A percentile compares a stretch with the other conserved stretches of the same genome.
These are phyloP conservation scores for Candida mattraensis DNA, from an alignment of 805 yeast genomes.

Conservation along the genomic window DNA sequence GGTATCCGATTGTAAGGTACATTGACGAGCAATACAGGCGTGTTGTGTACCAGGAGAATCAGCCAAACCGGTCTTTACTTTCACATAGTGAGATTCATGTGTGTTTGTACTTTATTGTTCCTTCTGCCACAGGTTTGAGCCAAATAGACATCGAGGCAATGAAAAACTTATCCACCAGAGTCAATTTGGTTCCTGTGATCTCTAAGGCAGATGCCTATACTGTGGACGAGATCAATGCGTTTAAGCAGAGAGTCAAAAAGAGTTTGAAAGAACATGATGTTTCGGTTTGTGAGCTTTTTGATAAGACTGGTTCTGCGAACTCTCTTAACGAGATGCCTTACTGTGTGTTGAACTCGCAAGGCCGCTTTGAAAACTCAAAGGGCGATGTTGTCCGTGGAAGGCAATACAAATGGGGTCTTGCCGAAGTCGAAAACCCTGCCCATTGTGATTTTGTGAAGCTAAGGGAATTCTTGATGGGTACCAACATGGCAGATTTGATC, in stretches of 20 bases:
- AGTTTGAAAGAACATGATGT: slow-evolving; percentile 57
- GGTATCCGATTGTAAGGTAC: slow-evolving; percentile 68
- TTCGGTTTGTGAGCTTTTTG: slow-evolving; percentile 51
- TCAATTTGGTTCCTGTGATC: slow-evolving; percentile 79
- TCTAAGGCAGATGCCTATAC: slow-evolving; percentile 79
- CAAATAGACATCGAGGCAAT: slow-evolving; percentile 72
- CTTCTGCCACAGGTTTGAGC: slow-evolving; percentile 59
- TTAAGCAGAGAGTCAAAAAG: slow-evolving; percentile 53
- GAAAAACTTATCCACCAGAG: slow-evolving; percentile 67
- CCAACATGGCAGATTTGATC: slow-evolving; percentile 76
- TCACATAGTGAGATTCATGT: slow-evolving; percentile 76
- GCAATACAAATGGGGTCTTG: slow-evolving; percentile 81
- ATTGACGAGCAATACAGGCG: slow-evolving; percentile 77
- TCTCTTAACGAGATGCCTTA: slow-evolving; percentile 58
- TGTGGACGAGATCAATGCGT: slow-evolving; percentile 48
- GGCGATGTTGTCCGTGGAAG: slow-evolving; percentile 67
- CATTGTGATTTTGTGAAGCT: slow-evolving; percentile 77
- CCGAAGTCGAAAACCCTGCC: slow-evolving; percentile 73
- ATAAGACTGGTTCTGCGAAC: slow-evolving; percentile 35
- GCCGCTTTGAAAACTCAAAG: slow-evolving; percentile 40
- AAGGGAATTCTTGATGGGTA: slow-evolving; percentile 62
- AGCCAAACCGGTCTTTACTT: slow-evolving; percentile 55
- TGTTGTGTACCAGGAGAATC: slow-evolving; percentile 73
- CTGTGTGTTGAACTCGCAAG: slow-evolving; percentile 68
- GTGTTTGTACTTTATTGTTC: slow-evolving; percentile 79